These are phyloP conservation scores for Saprolegnia diclina DNA, from an alignment of 352 stramenopile species.

Conservation along the genomic window DNA sequence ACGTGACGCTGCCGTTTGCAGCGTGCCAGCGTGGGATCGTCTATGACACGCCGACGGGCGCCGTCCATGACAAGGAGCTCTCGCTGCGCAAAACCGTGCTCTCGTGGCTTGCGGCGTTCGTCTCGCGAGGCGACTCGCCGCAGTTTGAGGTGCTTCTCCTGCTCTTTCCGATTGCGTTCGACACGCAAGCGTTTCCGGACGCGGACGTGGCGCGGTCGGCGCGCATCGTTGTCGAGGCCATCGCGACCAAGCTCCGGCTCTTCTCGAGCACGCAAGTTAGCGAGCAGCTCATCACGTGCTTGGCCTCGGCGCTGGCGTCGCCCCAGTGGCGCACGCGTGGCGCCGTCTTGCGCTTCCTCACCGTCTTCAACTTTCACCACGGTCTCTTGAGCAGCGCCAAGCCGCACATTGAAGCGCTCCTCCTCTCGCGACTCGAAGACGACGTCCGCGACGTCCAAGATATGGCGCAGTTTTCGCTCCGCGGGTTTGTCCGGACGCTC, in stretches of 20 bases:
- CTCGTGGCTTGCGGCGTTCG: conserved; percentile 52
- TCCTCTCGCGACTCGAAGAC: conserved; percentile 54
- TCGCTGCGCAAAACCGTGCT: conserved; percentile 65
- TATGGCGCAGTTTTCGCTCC: conserved; percentile 69
- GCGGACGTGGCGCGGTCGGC: conserved; percentile 59
- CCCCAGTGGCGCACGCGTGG: conserved; percentile 61
- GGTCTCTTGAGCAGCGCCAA: conserved; percentile 44
- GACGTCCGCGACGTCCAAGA: conserved; percentile 73
- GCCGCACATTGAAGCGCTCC: conserved; percentile 42
- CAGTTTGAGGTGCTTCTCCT: conserved; percentile 44
- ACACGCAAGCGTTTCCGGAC: conserved; percentile 63
- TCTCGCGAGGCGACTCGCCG: conserved; percentile 42
- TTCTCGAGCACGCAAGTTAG: conserved; percentile 18
- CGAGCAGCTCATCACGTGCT: conserved; percentile 35
- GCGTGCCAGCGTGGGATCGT: background rate
- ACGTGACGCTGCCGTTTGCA: background rate
- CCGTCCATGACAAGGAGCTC: conserved; percentile 31
- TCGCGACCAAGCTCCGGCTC: conserved; percentile 54
- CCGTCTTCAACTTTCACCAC: conserved; percentile 71
- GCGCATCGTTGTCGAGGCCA: conserved; percentile 50
- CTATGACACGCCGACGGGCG: conserved; percentile 22
- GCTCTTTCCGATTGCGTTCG: conserved; percentile 58
- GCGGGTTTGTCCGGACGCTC: conserved; percentile 58
- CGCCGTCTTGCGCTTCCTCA: conserved; percentile 64
- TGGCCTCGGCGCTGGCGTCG: conserved; percentile 42